Base-by-base conservation (phyloP, 192 early-diverging fungal species). In the Coemansia javaensis region DNA sequence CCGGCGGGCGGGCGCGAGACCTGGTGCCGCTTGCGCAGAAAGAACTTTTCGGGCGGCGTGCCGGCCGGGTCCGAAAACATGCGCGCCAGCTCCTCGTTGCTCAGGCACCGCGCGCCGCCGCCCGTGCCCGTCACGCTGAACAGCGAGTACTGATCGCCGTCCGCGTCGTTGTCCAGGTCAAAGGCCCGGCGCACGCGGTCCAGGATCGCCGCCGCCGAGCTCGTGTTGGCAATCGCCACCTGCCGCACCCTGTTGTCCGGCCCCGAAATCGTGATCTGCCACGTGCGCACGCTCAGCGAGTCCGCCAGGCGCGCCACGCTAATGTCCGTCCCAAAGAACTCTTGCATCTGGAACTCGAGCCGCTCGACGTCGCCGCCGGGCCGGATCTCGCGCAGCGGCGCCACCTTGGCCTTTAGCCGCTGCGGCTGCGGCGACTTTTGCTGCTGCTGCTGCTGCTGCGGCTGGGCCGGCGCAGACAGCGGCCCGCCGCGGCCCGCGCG, bases 101-200 rank as follows among this genome's bases (percentile, higher is more conserved):
- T 77, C 38, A 90, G 60, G 42, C 81, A 80, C 47, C 62, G 73
- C 61, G 85, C 82, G 44, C 81, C 81, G 10, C 84, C 85, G 27
- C 80, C 79, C n/a, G 83, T 81, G 48, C 83, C 81, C 0, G 83
- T 80, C 20, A 82, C 80, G 35, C 81, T 80, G 56, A 87, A 90
- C 23, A 90, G 77, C 43, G 79, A 83, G 49, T 86, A 90, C 48
- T 80, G 82, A 49, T 83, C 83, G 28, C 56, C 48, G 28, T 74
- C 70, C 41, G 66, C 70, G n/a, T 83, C 82, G 22, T 77, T 79
- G 38, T 75, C 61, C 32, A 96, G 81, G 30, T 87, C 84, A 67
- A 96, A 96, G 42, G 92, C 91, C 50, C 80, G 77, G 33, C 90
- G 63, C 4, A 96, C 82, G 30, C 75, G 77, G 33, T 78, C 67